Base-by-base conservation (phyloP, 192 early-diverging fungal species). In the Dissophora ornata region DNA sequence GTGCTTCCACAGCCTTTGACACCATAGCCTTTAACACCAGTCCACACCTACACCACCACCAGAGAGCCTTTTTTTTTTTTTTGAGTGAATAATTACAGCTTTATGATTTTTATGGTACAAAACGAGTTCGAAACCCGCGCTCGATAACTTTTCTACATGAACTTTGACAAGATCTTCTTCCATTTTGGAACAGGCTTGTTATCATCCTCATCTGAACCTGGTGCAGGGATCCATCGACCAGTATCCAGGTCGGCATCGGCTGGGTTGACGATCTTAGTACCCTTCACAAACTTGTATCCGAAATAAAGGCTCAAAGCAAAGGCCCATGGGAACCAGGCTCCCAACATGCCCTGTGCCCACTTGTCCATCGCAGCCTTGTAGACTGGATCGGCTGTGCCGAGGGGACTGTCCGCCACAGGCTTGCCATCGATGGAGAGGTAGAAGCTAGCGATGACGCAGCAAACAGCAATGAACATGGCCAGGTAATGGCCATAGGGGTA, bases 401-500 rank as follows among this genome's bases (percentile, higher is more conserved):
- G 8, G 81, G 84, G 12, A 87, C 32, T 88, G 85, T 36, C 73
- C 13, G 81, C 85, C 3, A 54, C 0, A n/a, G 61, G 62, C 61
- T 74, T 74, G 55, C 6, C 34, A 22, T 30, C 38, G 82, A 85
- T 86, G 6, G 86, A 87, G 3, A 85, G 80, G 57, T 85, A 88
- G 0, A 85, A 86, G 48, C 85, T 85, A 15, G 84, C 86, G 13
- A 89, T 42, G 11, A 80, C 49, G 19, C 89, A 85, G 25, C 89
- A 80, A 4, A 79, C 42, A 26, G 88, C 86, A 5, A 95, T 77
- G 2, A 75, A n/a, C 33, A 89, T 67, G 1, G 93, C 87, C 33
- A 91, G 83, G 47, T 91, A 84, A 13, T 91, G 90, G 2, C 92
- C 92, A 42, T 88, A 87, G 0, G 93, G 92, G 53, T 86, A 94